Evolutionary conservation across 2,329 filamentous ascomycete species (phyloP), one percentile per base, ranked within the genome.

Genomic region (Aspergillus quadrilineatus): DNA sequence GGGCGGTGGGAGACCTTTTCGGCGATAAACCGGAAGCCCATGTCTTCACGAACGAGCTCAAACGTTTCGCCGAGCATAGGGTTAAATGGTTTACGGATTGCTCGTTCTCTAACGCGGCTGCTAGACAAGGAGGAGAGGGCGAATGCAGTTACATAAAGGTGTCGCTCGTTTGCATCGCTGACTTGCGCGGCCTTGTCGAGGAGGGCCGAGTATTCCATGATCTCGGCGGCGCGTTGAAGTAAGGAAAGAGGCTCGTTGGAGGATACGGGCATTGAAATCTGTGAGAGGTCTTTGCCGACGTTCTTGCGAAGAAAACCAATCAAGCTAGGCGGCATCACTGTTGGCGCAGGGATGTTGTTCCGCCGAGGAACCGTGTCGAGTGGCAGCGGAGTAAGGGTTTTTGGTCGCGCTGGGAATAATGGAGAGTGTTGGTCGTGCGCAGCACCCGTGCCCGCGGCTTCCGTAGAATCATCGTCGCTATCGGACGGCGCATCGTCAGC

Each of bases 301-400:
- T 99, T 99, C 75, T 97, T 99, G 64, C 94, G 87, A 32, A 97
- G 82, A 72, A 97, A 96, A 0, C 90, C 90, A 63, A 99, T 96
- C 52, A 99, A 79, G 71, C 91, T 96, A 0, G 94, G 94, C 0
- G 94, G 94, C 56, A 86, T 79, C 12, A 92, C 86, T 29, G 87
- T 91, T 6, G 92, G 86, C 1, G 89, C 80, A 3, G 86, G 82
- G 14, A 99, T 85, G 0, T 85, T 87, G 6, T 77, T 80, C 56
- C 94, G 85, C 34, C 94, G 85, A 39, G 80, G 74, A 2, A 95
- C 80, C 0, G 75, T 66, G 30, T 85, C 80, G 29, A 96, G 78
- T 1, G 94, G 93, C 14, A 97, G 78, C 3, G 94, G 94, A 9
- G 80, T 70, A 15, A 99, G 81, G 6, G 83, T 86, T 69, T 91